Conservation (phyloP, 1,139 yeast genomes). For the Suhomyces terraborum region DNA sequence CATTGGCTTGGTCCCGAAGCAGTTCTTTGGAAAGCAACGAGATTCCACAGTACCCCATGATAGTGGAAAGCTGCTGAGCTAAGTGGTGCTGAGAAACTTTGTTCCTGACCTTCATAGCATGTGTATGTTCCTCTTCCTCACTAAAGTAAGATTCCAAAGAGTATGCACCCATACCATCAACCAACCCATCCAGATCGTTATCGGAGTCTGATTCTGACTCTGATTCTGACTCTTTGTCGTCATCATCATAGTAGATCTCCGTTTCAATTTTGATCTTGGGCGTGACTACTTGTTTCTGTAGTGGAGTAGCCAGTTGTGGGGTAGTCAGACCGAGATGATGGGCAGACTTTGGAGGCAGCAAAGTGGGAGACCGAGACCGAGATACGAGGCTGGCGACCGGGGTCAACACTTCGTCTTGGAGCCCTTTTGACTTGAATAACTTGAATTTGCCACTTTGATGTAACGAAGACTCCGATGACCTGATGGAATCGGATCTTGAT, state of each 20-base stretch:
- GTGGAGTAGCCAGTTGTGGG: constrained; percentile 3
- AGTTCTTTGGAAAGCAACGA: constrained; percentile 18
- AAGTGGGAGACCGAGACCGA: not conserved
- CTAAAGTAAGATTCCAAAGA: constrained; percentile 27
- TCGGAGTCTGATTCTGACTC: constrained; percentile 13
- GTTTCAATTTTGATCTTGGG: constrained; percentile 25
- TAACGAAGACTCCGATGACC: constrained; percentile 2
- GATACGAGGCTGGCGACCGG: not conserved
- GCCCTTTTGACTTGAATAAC: constrained; percentile 9
- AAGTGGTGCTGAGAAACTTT: constrained; percentile 16
- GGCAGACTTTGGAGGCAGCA: not conserved
- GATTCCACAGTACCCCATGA: constrained; percentile 42
- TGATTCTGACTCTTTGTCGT: no score
- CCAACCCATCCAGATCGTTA: constrained; percentile 7
- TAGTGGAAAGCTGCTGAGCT: constrained; percentile 28
- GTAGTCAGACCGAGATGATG: not conserved
- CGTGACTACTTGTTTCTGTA: constrained; percentile 23
- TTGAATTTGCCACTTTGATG: constrained; percentile 4
- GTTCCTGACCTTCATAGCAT: constrained; percentile 27
- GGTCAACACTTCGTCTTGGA: not conserved
- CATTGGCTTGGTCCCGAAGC: constrained; percentile 31
- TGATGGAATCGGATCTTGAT: constrained; percentile 12
- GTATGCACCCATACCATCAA: constrained; percentile 5
- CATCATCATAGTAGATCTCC: constrained; percentile 6
- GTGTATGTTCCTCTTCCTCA: constrained; percentile 31